Evolutionary conservation across 352 stramenopile species (phyloP).

Genomic region (Phytopythium vexans): DNA sequence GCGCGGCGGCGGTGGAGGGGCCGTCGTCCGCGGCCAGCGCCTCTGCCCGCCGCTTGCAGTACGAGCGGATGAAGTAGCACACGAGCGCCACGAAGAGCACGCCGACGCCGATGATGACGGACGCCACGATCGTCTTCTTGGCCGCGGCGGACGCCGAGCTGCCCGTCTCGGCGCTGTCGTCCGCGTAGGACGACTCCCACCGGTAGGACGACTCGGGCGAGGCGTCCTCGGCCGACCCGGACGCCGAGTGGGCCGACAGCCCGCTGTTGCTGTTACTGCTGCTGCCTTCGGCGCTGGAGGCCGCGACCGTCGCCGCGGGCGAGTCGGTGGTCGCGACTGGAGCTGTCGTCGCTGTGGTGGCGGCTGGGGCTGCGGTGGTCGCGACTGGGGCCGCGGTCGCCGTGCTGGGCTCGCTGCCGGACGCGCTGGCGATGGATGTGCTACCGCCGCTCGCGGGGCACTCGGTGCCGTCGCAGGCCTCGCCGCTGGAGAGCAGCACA

Average conservation of each 20-base stretch:
- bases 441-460: neutral
- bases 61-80: neutral
- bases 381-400: neutral
- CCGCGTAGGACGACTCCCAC: neutral
- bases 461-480: constrained; percentile 10
- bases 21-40: neutral
- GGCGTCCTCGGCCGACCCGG: neutral
- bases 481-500: constrained; percentile 15
- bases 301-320: constrained; percentile 1
- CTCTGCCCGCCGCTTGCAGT: constrained; percentile 3
- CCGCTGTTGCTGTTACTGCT: neutral
- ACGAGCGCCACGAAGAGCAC: neutral
- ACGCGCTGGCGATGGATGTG: neutral
- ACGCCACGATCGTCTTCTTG: neutral
- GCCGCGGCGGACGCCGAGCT: neutral
- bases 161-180: neutral
- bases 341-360: neutral
- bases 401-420: neutral
- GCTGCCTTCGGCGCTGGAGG: neutral
- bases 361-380: neutral
- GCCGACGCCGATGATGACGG: neutral
- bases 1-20: neutral
- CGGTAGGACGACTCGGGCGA: constrained; percentile 4
- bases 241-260: neutral
- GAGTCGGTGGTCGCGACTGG: neutral